phyloP scores from a whole-genome alignment of 1,284 basidiomycete species.

The Leucoagaricus sp. region DNA sequence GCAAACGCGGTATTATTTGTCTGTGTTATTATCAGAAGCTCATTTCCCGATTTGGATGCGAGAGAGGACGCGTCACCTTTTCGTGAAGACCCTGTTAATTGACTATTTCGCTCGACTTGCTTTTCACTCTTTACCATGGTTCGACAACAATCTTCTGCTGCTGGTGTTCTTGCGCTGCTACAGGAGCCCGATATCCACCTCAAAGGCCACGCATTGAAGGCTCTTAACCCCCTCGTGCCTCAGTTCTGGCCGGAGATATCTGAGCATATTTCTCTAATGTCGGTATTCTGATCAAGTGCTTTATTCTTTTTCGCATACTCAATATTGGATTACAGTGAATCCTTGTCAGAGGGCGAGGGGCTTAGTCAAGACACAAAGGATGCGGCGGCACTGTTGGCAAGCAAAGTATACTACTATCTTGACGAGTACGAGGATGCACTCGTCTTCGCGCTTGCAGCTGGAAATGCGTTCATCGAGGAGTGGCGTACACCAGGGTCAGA shows the following conservation, averaged over 20 bases:
- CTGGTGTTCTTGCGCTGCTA: conserved; percentile 87
- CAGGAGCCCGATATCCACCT: conserved; percentile 85
- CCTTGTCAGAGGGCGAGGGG: conserved; percentile 82
- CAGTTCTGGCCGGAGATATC: conserved; percentile 98
- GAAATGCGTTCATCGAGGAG: conserved; percentile 81
- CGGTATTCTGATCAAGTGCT: conserved; percentile 35
- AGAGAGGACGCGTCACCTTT: conserved; percentile 45
- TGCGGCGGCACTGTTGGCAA: conserved; percentile 85
- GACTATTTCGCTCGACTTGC: conserved; percentile 20
- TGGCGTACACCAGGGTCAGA: conserved; percentile 60
- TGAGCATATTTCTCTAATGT: conserved; percentile 90
- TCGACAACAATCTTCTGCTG: conserved; percentile 76
- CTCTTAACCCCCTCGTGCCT: conserved; percentile 81
- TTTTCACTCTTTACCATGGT: conserved; percentile 50
- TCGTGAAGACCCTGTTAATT: conserved; percentile 22
- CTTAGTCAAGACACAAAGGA: conserved; percentile 74
- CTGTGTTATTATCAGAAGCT: conserved; percentile 27
- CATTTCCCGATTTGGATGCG: conserved; percentile 15
- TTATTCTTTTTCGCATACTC: conserved; percentile 19
- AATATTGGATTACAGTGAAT: conserved; percentile 60
- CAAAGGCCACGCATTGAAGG: conserved; percentile 87
- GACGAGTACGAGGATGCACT: conserved; percentile 93
- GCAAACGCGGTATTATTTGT: conserved; percentile 28
- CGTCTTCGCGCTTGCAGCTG: conserved; percentile 91
- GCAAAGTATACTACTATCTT: conserved; percentile 96